Evolutionary conservation across 768 basidiomycete genomes (phyloP), one percentile per base, ranked within the genome.

Genomic region (Cantharellus anzutake): DNA sequence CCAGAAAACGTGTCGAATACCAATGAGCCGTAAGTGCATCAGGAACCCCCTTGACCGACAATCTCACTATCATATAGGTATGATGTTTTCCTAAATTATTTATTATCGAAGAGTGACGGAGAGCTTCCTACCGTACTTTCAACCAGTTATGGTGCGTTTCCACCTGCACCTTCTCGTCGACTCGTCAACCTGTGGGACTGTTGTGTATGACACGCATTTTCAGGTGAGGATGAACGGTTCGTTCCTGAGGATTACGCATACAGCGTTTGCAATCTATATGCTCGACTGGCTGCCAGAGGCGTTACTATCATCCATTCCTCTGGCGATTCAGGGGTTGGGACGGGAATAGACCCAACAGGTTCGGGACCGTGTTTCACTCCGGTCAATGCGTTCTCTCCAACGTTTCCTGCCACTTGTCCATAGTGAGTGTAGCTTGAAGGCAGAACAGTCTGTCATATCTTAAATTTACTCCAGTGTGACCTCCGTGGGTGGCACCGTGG

Each of bases 21-120:
- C 7, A 55, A 55, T 37, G 52, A 55, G 1, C 52, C 52, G 52
- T 55, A 37, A 11, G 52, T 55, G 14, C 7, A 11, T 11, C 35
- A 7, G 14, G 20, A 29, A 29, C 35, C 1, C 11, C 7, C 38
- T 11, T 37, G 35, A 55, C 35, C 11, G 14, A 41, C 37, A 16
- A 39, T 5, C 16, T 37, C 14, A 7, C 38, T 40, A 42, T 42
- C 38, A 1, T 41, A 11, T 42, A 57, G 56, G 7, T 66, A 58
- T 62, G 53, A 55, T 2, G 67, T 66, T 41, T 68, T 67, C 51
- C 39, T 52, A 56, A 57, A 16, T 5, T 40, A 14, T 41, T 41
- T 57, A 42, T 37, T 57, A 16, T 40, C 35, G 38, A 38, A 57
- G 40, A 38, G 11, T 5, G 14, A 38, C 14, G 14, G 35, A 16